phyloP scores from a whole-genome alignment of 176 grass and related monocot species.

The Luzula sylvatica region DNA sequence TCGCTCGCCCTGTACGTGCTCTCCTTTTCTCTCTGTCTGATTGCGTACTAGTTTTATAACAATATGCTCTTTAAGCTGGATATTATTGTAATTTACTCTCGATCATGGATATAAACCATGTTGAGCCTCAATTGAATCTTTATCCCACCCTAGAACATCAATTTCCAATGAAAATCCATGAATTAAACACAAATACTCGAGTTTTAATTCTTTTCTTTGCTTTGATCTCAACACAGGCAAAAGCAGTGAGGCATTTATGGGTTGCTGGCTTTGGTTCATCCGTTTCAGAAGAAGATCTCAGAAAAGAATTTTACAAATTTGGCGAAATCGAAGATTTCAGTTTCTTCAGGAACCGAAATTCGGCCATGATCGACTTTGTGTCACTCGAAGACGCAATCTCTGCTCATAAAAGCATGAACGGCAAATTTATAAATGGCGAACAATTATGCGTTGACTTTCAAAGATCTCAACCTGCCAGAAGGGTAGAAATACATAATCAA shows the following conservation, averaged over 20 bases:
- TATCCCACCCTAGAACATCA: too few relatives aligned
- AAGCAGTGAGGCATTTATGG: constrained; percentile 79
- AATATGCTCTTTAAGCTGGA: too few relatives aligned
- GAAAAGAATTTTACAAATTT: constrained; percentile 64
- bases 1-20: constrained; percentile 57
- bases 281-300: constrained; percentile 55
- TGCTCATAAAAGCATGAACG: constrained; percentile 73
- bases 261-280: constrained; percentile 62
- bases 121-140: too few relatives aligned
- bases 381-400: constrained; percentile 85
- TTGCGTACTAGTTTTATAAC: not conserved
- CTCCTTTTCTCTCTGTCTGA: not conserved
- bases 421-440: constrained; percentile 47
- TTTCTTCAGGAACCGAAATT: constrained; percentile 57
- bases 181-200: not conserved
- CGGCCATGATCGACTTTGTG: constrained; percentile 59
- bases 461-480: constrained; percentile 46
- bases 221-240: constrained; percentile 38
- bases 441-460: constrained; percentile 94
- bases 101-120: too few relatives aligned
- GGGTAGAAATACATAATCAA: constrained; percentile 33
- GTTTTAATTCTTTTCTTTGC: constrained; percentile 5
- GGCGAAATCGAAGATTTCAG: constrained; percentile 55
- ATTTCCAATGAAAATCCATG: constrained; percentile 6
- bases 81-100: too few relatives aligned